phyloP scores from a whole-genome alignment of 2,329 filamentous ascomycete genomes.

The Incumbomyces lentus region DNA sequence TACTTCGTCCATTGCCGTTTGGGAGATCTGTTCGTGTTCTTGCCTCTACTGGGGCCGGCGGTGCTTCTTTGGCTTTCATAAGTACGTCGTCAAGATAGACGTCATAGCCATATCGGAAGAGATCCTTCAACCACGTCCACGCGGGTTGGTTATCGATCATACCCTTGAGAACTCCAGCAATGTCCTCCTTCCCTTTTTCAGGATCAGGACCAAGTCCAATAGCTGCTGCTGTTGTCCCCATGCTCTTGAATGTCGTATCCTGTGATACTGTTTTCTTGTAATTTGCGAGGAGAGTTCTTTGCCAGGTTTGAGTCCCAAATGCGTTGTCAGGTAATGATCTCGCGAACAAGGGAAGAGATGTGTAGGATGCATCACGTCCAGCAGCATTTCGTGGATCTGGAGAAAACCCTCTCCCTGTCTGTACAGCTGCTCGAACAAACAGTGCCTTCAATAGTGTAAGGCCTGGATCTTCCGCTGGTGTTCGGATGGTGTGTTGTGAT shows the following conservation, averaged over 20 bases:
- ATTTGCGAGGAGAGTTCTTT: constrained; percentile 60
- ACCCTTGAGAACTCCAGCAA: constrained; percentile 67
- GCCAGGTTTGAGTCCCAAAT: constrained; percentile 63
- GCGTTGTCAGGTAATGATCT: constrained; percentile 64
- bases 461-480: constrained; percentile 58
- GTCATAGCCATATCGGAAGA: constrained; percentile 76
- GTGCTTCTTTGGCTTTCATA: constrained; percentile 2
- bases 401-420: constrained; percentile 15
- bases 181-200: constrained; percentile 57
- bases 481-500: constrained; percentile 31
- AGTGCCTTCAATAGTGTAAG: constrained; percentile 67
- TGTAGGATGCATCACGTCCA: constrained; percentile 39
- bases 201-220: constrained; percentile 44
- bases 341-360: constrained; percentile 67
- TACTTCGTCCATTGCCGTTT: neutral
- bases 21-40: neutral
- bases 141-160: constrained; percentile 58
- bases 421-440: constrained; percentile 65
- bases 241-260: constrained; percentile 55
- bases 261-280: constrained; percentile 71
- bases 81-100: constrained; percentile 66
- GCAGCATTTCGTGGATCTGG: constrained; percentile 3
- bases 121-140: constrained; percentile 68
- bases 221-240: constrained; percentile 26
- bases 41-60: constrained; percentile 1